Evolutionary conservation across 495 filamentous ascomycete species (phyloP), one percentile per base, ranked within the genome.

Genomic region (Penicillium salamii): DNA sequence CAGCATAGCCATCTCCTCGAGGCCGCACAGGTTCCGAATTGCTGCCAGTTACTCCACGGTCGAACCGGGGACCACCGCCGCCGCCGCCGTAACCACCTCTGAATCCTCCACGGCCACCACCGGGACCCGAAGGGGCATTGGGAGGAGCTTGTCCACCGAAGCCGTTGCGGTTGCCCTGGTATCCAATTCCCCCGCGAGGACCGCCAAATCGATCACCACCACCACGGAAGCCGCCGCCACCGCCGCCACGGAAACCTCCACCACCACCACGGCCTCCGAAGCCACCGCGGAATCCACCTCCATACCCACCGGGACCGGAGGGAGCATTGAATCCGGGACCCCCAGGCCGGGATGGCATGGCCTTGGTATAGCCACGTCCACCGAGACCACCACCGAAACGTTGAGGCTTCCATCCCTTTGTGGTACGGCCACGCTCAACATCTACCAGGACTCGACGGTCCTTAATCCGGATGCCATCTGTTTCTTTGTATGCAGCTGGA

Each of bases 391-490:
- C 93, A 46, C 92, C 93, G 35, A 92, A 86, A 29, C 93, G 89
- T 43, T 88, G 84, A 46, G 93, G 93, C 63, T 88, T 89, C 93
- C 93, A 98, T 38, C 88, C 91, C 60, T 88, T 88, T 37, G 96
- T 90, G 29, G 93, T 97, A 47, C 93, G 87, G 53, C 93, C 95
- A 63, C 95, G 86, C 68, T 98, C 93, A 41, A 97, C 92, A 68
- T 98, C 93, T 49, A 98, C 91, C 62, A 95, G 80, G 53, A 97
- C 88, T 44, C 87, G 84, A 56, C 93, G 84, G 57, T 91, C 91
- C 66, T 88, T 95, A 73, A 97, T 96, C 35, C 86, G 84, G 50
- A 96, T 87, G 57, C 89, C 89, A 80, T 97, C 93, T 66, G 83
- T 87, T 65, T 88, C 86, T 69, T 90, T 90, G 74, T 89, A 90